Conservation (phyloP, 306 rosid species). For the Castanospermum australe region DNA sequence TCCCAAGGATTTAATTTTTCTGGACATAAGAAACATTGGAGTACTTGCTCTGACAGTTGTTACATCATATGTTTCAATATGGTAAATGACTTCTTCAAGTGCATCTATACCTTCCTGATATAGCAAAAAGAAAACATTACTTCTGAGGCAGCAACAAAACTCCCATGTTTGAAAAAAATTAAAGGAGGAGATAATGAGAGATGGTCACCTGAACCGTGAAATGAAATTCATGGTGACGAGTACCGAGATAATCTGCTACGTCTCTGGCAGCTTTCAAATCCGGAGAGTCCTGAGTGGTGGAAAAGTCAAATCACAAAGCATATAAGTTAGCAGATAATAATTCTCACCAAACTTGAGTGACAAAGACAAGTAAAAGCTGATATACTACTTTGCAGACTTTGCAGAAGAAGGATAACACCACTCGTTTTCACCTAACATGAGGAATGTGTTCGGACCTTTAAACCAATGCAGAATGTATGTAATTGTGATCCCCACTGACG, state of each 20-base stretch:
- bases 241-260: slow-evolving; percentile 94
- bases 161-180: background rate
- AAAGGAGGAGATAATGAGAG: background rate
- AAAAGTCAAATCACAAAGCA: slow-evolving; percentile 27
- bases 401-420: background rate
- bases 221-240: slow-evolving; percentile 85
- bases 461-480: slow-evolving; percentile 91
- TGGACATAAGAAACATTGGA: slow-evolving; percentile 98
- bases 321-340: background rate
- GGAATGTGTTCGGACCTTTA: slow-evolving; percentile 52
- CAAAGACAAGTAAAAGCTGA: background rate
- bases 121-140: slow-evolving; percentile 24
- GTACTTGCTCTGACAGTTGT: slow-evolving; percentile 97
- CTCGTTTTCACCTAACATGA: slow-evolving; percentile 11
- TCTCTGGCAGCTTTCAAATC: slow-evolving; percentile 93
- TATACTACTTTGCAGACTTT: background rate
- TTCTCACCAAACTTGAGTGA: background rate
- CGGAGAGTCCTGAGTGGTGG: slow-evolving; percentile 77
- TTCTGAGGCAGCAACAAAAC: background rate
- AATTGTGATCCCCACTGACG: slow-evolving; percentile 94
- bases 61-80: slow-evolving; percentile 93
- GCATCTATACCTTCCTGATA: slow-evolving; percentile 98
- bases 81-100: slow-evolving; percentile 95
- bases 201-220: slow-evolving; percentile 88
- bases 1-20: slow-evolving; percentile 96